phyloP scores from a whole-genome alignment of 345 rosid genomes.

The Trapa bicornis region DNA sequence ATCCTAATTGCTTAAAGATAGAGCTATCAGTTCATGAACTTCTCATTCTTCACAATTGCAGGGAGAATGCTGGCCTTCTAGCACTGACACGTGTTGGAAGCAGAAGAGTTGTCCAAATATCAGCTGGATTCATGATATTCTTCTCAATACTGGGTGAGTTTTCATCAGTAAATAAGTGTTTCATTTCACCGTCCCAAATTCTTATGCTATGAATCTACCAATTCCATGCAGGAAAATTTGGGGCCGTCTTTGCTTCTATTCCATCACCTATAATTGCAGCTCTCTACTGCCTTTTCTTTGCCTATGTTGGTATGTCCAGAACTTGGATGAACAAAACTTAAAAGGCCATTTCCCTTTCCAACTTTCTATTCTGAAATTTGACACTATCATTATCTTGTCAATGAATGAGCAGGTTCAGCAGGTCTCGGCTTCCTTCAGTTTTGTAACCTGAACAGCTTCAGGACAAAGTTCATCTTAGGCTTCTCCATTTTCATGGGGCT shows the following conservation, averaged over 20 bases:
- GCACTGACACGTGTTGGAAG: conserved; percentile 86
- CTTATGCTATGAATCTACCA: not conserved
- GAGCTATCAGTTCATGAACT: not conserved
- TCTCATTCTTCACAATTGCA: conserved; percentile 16
- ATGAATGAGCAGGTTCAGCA: conserved; percentile 42
- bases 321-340: not conserved
- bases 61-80: conserved; percentile 84
- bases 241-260: conserved; percentile 79
- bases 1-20: not conserved
- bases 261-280: conserved; percentile 74
- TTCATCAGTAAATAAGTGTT: not conserved
- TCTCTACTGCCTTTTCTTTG: conserved; percentile 59
- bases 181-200: not conserved
- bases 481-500: conserved; percentile 81
- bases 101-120: conserved; percentile 89
- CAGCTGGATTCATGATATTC: conserved; percentile 92
- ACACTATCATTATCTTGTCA: not conserved
- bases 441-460: conserved; percentile 81
- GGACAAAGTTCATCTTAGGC: conserved; percentile 60
- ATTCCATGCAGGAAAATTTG: conserved; percentile 54
- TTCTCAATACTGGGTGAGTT: conserved; percentile 72
- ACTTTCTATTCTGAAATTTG: not conserved
- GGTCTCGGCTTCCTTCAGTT: conserved; percentile 76
- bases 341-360: not conserved
- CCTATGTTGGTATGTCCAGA: conserved; percentile 57